phyloP scores from a whole-genome alignment of 768 basidiomycete genomes.

The Lentinula guzmanii region DNA sequence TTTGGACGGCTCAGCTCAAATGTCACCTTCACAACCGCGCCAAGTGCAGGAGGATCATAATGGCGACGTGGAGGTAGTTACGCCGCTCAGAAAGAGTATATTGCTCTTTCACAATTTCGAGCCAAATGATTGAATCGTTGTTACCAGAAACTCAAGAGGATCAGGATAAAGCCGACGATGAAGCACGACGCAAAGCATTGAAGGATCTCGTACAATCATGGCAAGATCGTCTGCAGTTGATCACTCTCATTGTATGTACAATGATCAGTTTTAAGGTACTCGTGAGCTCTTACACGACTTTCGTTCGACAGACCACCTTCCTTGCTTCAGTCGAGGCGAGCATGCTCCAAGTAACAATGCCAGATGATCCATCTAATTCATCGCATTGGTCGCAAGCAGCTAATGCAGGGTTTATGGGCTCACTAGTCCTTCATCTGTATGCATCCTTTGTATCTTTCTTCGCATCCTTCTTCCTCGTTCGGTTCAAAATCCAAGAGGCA shows the following conservation, averaged over 20 bases:
- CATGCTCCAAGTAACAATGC: constrained; percentile 40
- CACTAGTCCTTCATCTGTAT: constrained; percentile 48
- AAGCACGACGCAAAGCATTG: constrained; percentile 37
- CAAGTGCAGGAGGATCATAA: neutral
- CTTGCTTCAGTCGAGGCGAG: constrained; percentile 55
- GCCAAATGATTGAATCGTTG: neutral
- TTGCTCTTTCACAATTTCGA: neutral
- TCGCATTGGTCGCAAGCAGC: constrained; percentile 23
- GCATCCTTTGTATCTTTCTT: constrained; percentile 40
- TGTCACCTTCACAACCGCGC: neutral
- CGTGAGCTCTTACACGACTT: neutral
- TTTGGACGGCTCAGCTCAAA: neutral
- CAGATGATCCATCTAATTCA: constrained; percentile 11
- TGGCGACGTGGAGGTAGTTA: neutral
- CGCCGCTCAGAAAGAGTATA: neutral
- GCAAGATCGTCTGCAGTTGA: constrained; percentile 58
- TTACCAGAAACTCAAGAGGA: constrained; percentile 31
- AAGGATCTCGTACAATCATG: constrained; percentile 51
- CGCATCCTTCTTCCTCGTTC: constrained; percentile 49
- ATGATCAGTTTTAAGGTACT: neutral
- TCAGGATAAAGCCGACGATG: constrained; percentile 43
- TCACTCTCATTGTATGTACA: constrained; percentile 48
- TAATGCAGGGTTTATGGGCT: constrained; percentile 43
- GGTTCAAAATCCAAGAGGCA: constrained; percentile 50
- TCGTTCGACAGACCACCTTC: constrained; percentile 44